Base-by-base conservation (phyloP, 139 green algal species). In the Spirogloea muscicola region DNA sequence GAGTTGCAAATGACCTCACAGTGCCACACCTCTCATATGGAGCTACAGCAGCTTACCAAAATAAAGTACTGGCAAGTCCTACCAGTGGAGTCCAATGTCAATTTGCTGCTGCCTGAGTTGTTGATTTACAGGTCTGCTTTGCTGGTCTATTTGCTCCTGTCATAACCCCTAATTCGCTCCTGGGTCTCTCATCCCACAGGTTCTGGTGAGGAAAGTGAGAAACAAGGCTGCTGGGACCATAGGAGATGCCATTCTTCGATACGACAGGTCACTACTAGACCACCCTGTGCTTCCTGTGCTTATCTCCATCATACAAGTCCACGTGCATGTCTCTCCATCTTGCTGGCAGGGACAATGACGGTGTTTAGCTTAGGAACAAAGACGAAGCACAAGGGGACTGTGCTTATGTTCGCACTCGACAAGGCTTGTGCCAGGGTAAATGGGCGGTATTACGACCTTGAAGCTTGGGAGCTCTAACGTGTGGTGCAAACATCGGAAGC, bases 211-310 rank as follows among this genome's bases (percentile, higher is more conserved):
- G 5, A 80, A 94, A 75, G 89, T 96, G 58, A 81, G 92, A 46
- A 96, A 96, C 87, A 96, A 96, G 84, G 72, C 85, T n/a, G 90
- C 92, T 0, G 92, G 92, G 27, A 91, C 77, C 10, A 92, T 93
- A 18, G 91, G 92, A 1, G 83, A 90, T 37, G 68, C 73, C 6
- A 43, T 48, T 38, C 74, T 92, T 67, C 13, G 63, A n/a, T 92
- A 91, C 36, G 60, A 82, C 68, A 76, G 67, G 59, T 68, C 6
- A 36, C 13, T n/a, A n/a, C n/a, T n/a, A n/a, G n/a, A n/a, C n/a
- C n/a, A n/a, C n/a, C n/a, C n/a, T n/a, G n/a, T n/a, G n/a, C n/a
- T n/a, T n/a, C n/a, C n/a, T n/a, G n/a, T n/a, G n/a, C n/a, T n/a
- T n/a, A n/a, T n/a, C n/a, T n/a, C n/a, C n/a, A n/a, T n/a, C n/a